Evolutionary conservation across 345 rosid species (phyloP).

Genomic region (Citrus glauca): DNA sequence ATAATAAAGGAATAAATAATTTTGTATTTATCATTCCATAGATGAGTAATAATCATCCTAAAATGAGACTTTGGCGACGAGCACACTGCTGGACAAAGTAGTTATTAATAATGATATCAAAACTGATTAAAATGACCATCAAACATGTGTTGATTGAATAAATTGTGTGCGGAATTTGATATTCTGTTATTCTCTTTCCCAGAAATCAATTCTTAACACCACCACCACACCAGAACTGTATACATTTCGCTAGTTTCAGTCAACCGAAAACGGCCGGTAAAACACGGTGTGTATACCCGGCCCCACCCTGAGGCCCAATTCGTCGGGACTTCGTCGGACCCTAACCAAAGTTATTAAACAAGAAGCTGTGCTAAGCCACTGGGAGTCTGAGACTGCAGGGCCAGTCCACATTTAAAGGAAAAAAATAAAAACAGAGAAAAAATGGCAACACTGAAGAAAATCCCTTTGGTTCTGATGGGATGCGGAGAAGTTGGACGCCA

Average conservation of each 20-base stretch:
- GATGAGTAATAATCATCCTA: no score
- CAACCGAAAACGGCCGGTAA: no score
- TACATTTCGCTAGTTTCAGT: no score
- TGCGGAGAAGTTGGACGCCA: constrained; percentile 94
- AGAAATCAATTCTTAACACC: background rate
- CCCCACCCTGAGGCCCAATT: background rate
- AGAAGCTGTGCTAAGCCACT: no score
- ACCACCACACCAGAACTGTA: background rate
- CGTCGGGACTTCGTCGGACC: background rate
- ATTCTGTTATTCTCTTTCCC: background rate
- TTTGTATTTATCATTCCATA: no score
- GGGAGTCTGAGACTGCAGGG: background rate
- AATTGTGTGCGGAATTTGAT: background rate
- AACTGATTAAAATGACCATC: background rate
- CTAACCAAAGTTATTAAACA: background rate
- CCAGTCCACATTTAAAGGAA: no score
- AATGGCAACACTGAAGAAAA: constrained; percentile 46
- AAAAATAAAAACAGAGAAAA: background rate
- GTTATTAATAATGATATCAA: background rate
- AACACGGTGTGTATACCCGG: background rate
- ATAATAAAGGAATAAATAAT: no score
- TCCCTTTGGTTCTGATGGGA: constrained; percentile 66
- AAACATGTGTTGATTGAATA: background rate
- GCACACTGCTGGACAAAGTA: background rate
- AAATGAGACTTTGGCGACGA: no score